Base-by-base conservation (phyloP, 1,284 basidiomycete genomes). In the Mycena citricolor region DNA sequence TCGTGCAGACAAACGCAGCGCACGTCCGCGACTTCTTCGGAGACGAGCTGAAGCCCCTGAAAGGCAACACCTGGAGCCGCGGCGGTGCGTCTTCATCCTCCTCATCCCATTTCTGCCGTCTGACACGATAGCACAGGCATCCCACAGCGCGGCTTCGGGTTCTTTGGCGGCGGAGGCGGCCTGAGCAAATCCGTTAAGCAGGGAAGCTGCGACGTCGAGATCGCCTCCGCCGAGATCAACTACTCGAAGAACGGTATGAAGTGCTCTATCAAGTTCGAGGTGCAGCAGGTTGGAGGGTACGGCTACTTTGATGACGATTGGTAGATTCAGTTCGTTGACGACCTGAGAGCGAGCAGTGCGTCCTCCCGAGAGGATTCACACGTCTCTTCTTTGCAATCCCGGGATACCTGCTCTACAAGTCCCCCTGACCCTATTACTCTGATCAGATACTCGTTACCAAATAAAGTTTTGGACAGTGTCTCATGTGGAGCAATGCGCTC, bases 211-310 rank as follows among this genome's bases (percentile, higher is more conserved):
- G 63, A 65, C 42, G 61, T 68, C 20, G 32, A 55, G 28, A 62
- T 72, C 36, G 42, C 44, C 13, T 50, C 52, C 5, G 50, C 69
- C 32, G 62, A 70, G 29, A 61, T 71, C 35, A 66, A 60, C 45
- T 71, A 71, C 55, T 65, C 66, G 23, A 67, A 65, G 56, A 70
- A 68, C 52, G 62, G 57, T 38, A 62, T 70, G 59, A 71, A 72
- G 50, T 69, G 65, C 52, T 57, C 59, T 8, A 49, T 71, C 46
- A 72, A 71, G 53, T 65, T 70, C 44, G 65, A 68, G 35, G 64
- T 73, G 25, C 52, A 29, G 8, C 54, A 66, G 40, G 47, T 40
- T 8, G 59, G 59, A n/a, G 51, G 44, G 28, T 42, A 30, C 24
- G 36, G 32, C 2, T 42, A 42, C 11, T 44, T 41, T 14, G 47